Percentiles rank a stretch among this genome's conserved stretches.
Evolutionary conservation across 805 yeast genomes (phyloP).

Genomic region (Yamadazyma kitorensis): DNA sequence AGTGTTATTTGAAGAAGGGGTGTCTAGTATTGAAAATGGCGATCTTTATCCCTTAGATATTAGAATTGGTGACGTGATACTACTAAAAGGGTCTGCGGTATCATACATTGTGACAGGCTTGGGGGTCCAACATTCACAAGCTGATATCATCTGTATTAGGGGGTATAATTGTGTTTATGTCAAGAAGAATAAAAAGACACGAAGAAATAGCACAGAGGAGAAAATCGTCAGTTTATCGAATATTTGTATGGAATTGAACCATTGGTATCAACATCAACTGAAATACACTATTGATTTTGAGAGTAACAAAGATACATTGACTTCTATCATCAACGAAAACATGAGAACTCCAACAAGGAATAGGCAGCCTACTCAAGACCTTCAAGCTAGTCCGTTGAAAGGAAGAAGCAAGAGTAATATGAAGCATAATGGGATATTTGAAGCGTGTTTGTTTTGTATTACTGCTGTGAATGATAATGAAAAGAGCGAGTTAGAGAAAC

Average conservation of each 20-base stretch:
- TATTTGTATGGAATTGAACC: conserved; percentile 37
- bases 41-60: conserved; percentile 50
- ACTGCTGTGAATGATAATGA: conserved; percentile 30
- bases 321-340: conserved; percentile 7
- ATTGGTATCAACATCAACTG: conserved; percentile 39
- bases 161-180: conserved; percentile 55
- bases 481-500: conserved; percentile 5
- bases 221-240: conserved; percentile 25
- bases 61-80: conserved; percentile 54
- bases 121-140: conserved; percentile 13
- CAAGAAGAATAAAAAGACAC: conserved; percentile 14
- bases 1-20: conserved; percentile 41
- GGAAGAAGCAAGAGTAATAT: neutral
- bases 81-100: conserved; percentile 23
- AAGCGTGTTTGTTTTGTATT: conserved; percentile 29
- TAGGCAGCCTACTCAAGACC: conserved; percentile 12
- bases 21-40: conserved; percentile 28
- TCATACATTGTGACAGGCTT: conserved; percentile 49
- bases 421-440: conserved; percentile 12
- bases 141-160: conserved; percentile 50
- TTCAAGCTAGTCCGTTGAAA: conserved; percentile 1
- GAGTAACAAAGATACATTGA: conserved; percentile 14
- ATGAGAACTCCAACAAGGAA: conserved; percentile 13
- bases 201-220: conserved; percentile 14
- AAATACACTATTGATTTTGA: conserved; percentile 19